Percentiles rank a stretch among this genome's conserved stretches.
phyloP scores from a whole-genome alignment of 2,329 filamentous ascomycete genomes.

The Penicillium sp. region DNA sequence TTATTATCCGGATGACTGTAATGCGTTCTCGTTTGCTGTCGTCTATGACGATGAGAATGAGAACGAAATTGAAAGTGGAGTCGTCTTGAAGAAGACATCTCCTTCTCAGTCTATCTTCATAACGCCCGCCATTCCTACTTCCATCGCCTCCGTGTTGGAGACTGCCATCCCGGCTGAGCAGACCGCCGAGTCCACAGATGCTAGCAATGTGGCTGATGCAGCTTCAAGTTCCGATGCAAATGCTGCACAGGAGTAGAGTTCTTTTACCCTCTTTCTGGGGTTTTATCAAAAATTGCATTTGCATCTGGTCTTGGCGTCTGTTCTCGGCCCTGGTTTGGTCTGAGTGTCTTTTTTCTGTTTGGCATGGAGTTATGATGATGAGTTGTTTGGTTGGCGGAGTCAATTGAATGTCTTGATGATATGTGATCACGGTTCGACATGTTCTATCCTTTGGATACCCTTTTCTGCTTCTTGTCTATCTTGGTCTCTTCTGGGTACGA shows the following conservation, averaged over 20 bases:
- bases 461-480: background rate
- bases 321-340: conserved; percentile 6
- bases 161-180: conserved; percentile 17
- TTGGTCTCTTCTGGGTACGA: background rate
- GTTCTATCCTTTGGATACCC: conserved; percentile 14
- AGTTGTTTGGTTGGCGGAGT: conserved; percentile 3
- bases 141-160: conserved; percentile 32
- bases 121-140: conserved; percentile 26
- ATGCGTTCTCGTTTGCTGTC: conserved; percentile 63
- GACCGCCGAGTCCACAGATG: conserved; percentile 47
- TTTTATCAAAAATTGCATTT: conserved; percentile 15
- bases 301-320: conserved; percentile 20
- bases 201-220: conserved; percentile 62
- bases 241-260: background rate
- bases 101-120: conserved; percentile 19
- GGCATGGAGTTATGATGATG: conserved; percentile 7
- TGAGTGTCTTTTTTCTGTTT: background rate
- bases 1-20: conserved; percentile 67
- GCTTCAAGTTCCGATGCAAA: conserved; percentile 15
- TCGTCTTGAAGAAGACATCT: conserved; percentile 20
- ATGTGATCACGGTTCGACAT: background rate
- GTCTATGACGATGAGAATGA: conserved; percentile 61
- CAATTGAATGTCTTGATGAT: conserved; percentile 9
- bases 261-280: background rate
- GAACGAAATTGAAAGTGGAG: conserved; percentile 41